Base-by-base conservation (phyloP, 1,284 basidiomycete genomes). In the Melampsora americana region DNA sequence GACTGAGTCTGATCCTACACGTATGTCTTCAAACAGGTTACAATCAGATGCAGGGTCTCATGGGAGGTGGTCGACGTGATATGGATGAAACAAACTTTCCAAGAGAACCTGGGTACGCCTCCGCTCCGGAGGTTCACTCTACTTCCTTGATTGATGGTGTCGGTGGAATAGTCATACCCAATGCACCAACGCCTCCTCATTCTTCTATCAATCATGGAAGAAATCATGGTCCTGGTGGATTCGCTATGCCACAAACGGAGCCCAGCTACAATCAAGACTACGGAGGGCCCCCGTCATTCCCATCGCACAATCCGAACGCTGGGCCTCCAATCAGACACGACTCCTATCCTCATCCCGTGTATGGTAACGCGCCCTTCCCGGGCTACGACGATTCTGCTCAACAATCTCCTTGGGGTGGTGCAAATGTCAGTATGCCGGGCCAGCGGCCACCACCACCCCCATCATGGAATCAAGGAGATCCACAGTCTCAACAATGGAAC, bases 1-100 rank as follows among this genome's bases (percentile, higher is more conserved):
- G 44, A 32, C 23, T 61, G 5, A 68, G 50, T 16, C 6, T 9
- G 20, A 44, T 66, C 5, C 28, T n/a, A 11, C 1, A 18, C 18
- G 23, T 60, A n/a, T 5, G 26, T 48, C 61, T 61, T 7, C 23
- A 26, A 14, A 20, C 39, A 74, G 71, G 71, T 14, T 74, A 74
- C 39, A 60, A n/a, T 39, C 71, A 74, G 30, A 66, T 74, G 71
- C 71, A 74, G 66, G 64, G 64, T 46, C 50, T 74, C 23, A 53
- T 35, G 64, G 48, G n/a, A 26, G 71, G 71, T 32, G 44, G 64
- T 23, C 62, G 71, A 35, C 71, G 71, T 44, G 71, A 74, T 60
- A 66, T 74, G 64, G 56, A 74, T 42, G 32, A 35, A 35, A 64
- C 61, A 2, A 30, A 30, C 5, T 32, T 64, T 64, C 20, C 23